Evolutionary conservation across 2,329 filamentous ascomycete genomes (phyloP).

Genomic region (Colletotrichum viniferum): DNA sequence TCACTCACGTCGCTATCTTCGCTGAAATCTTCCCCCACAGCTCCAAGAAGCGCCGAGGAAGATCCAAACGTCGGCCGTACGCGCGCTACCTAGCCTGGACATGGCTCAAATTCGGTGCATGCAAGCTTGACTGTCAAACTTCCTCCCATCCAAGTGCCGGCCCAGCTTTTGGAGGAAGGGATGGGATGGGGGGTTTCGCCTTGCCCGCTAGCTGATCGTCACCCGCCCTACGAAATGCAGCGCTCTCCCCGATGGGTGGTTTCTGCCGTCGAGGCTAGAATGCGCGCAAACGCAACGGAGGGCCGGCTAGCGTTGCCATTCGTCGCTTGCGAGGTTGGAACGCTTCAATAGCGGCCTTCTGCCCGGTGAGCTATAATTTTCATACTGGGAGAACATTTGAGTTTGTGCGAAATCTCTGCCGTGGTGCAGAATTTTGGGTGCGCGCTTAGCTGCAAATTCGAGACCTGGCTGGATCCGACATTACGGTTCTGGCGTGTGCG

Average conservation of each 20-base stretch:
- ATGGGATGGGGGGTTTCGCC: neutral
- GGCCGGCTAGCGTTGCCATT: neutral
- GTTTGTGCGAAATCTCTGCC: neutral
- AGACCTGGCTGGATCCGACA: neutral
- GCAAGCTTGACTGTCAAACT: neutral
- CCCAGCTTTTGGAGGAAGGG: neutral
- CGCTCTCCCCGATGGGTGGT: neutral
- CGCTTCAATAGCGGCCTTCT: neutral
- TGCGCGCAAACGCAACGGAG: neutral
- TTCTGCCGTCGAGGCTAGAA: neutral
- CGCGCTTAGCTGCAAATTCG: neutral
- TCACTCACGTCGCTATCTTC: slow-evolving; percentile 7
- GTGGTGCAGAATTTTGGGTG: neutral
- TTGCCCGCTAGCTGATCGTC: neutral
- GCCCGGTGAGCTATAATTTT: neutral
- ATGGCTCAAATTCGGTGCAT: neutral
- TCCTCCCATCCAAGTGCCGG: neutral
- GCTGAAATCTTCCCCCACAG: slow-evolving; percentile 5
- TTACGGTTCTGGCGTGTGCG: neutral
- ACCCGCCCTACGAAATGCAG: neutral
- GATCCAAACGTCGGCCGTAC: neutral
- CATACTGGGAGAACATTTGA: neutral
- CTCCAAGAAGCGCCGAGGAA: neutral
- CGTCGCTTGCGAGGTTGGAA: neutral
- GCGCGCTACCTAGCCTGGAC: neutral